These are phyloP conservation scores for Mercurialis annua DNA, from an alignment of 345 rosid species.

Conservation along the genomic window DNA sequence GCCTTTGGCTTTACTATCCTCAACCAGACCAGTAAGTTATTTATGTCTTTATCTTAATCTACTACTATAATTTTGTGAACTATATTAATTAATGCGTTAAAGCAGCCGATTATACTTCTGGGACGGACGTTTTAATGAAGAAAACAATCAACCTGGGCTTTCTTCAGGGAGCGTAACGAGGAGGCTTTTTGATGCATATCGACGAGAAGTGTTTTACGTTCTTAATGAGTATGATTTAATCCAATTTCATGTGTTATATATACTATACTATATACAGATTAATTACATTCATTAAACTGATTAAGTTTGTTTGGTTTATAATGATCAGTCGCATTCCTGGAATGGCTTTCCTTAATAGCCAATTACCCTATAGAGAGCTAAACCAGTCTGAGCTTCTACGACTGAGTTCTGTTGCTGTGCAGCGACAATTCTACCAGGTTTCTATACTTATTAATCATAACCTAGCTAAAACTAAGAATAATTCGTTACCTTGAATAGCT, in stretches of 20 bases:
- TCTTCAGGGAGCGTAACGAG: conserved; percentile 43
- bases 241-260: neutral
- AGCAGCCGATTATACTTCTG: conserved; percentile 43
- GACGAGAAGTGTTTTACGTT: conserved; percentile 31
- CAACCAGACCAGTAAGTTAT: conserved; percentile 41
- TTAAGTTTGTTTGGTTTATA: neutral
- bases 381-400: conserved; percentile 39
- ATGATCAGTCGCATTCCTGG: conserved; percentile 58
- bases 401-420: conserved; percentile 39
- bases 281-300: neutral
- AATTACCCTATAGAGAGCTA: conserved; percentile 54
- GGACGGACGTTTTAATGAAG: conserved; percentile 57
- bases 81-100: neutral
- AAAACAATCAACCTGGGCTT: conserved; percentile 33
- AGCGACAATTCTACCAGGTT: conserved; percentile 68
- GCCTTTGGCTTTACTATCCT: conserved; percentile 55
- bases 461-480: neutral
- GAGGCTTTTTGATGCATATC: conserved; percentile 49
- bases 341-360: conserved; percentile 49
- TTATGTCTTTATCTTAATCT: neutral
- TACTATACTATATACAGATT: too few relatives aligned
- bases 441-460: neutral
- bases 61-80: neutral
- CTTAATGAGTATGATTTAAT: conserved; percentile 30
- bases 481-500: neutral